A percentile compares a stretch with the other conserved stretches of the same genome.
phyloP scores from a whole-genome alignment of 495 filamentous ascomycete species.

The Tuber brumale region DNA sequence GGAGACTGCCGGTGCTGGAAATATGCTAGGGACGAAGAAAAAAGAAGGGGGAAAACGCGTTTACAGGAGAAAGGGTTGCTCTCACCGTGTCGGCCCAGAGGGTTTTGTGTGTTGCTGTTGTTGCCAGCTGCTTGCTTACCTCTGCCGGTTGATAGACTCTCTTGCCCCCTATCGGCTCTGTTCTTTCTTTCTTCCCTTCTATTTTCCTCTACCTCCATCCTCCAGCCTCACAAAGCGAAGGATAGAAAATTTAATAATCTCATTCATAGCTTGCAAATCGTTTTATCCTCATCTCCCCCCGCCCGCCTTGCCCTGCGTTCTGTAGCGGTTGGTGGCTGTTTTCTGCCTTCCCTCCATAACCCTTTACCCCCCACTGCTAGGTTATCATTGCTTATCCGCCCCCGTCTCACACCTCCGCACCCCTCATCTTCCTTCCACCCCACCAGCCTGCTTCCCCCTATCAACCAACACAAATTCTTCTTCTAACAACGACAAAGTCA shows the following conservation, averaged over 20 bases:
- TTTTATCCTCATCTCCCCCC: not conserved
- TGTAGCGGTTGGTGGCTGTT: not conserved
- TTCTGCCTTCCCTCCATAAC: not conserved
- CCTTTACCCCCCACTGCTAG: constrained; percentile 22
- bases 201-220: not conserved
- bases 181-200: constrained; percentile 1
- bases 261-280: not conserved
- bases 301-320: not conserved
- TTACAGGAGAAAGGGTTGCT: not conserved
- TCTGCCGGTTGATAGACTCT: not conserved
- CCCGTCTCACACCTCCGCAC: constrained; percentile 22
- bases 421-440: constrained; percentile 36
- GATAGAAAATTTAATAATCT: not conserved
- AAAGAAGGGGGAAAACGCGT: not conserved
- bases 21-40: not conserved
- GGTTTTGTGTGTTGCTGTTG: constrained; percentile 1
- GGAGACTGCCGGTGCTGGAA: not conserved
- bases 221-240: not conserved
- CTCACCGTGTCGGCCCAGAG: not conserved
- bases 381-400: constrained; percentile 37
- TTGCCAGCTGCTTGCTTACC: not conserved
- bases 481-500: constrained; percentile 42
- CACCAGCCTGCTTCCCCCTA: constrained; percentile 24
- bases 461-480: constrained; percentile 32
- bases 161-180: not conserved